These are phyloP conservation scores for Paecilomyces variotii DNA, from an alignment of 2,329 filamentous ascomycete genomes.

Conservation along the genomic window DNA sequence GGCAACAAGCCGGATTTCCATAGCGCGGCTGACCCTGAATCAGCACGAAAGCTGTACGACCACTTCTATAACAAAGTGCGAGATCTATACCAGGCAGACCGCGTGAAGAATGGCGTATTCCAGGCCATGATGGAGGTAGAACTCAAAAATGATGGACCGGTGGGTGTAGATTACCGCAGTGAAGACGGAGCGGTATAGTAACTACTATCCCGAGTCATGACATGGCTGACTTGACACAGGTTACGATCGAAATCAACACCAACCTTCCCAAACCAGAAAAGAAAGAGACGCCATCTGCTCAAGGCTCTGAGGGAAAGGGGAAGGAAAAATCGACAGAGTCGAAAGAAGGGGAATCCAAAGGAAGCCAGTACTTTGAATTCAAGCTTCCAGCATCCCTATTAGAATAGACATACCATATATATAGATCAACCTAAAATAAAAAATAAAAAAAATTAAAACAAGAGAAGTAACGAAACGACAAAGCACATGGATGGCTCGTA, in stretches of 20 bases:
- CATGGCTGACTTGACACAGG: conserved; percentile 15
- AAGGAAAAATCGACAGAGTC: conserved; percentile 4
- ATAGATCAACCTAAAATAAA: neutral
- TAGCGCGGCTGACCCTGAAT: conserved; percentile 67
- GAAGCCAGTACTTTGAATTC: conserved; percentile 10
- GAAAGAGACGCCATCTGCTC: conserved; percentile 1
- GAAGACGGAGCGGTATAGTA: conserved; percentile 47
- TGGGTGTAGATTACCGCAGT: conserved; percentile 54
- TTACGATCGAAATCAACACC: conserved; percentile 41
- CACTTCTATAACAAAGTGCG: conserved; percentile 72
- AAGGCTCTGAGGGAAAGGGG: conserved; percentile 1
- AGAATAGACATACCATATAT: conserved; percentile 9
- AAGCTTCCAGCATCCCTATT: conserved; percentile 16
- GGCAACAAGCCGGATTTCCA: conserved; percentile 95
- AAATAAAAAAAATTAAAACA: neutral
- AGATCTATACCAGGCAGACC: conserved; percentile 61
- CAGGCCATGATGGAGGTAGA: conserved; percentile 99
- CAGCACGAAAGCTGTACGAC: conserved; percentile 75
- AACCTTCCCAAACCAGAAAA: conserved; percentile 33
- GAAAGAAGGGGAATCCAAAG: conserved; percentile 3
- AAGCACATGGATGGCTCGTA: too few species aligned
- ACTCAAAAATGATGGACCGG: conserved; percentile 75
- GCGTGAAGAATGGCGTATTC: conserved; percentile 91
- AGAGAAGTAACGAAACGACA: too few species aligned
- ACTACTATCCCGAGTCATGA: neutral